These are phyloP conservation scores for Geosmithia putterillii DNA, from an alignment of 2,329 filamentous ascomycete genomes.

Conservation along the genomic window DNA sequence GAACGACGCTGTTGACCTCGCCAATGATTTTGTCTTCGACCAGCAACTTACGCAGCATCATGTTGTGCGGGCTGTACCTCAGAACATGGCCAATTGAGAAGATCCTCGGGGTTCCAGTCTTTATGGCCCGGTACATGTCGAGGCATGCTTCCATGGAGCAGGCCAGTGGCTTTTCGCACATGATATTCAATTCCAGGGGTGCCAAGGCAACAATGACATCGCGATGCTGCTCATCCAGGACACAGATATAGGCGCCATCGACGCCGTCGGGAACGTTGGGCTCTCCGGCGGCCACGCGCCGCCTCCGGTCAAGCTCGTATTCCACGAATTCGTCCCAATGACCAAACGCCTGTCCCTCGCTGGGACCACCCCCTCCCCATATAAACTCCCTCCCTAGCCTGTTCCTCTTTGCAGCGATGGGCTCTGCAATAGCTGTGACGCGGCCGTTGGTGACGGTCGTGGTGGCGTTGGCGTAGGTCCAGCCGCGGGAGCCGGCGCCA, in stretches of 20 bases:
- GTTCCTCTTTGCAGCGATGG: slow-evolving; percentile 62
- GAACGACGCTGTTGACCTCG: slow-evolving; percentile 73
- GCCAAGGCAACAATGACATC: slow-evolving; percentile 68
- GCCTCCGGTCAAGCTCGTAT: slow-evolving; percentile 55
- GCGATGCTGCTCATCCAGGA: slow-evolving; percentile 79
- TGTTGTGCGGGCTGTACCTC: slow-evolving; percentile 87
- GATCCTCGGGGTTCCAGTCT: slow-evolving; percentile 29
- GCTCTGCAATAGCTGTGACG: slow-evolving; percentile 72
- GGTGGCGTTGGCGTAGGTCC: slow-evolving; percentile 60
- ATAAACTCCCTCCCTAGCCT: slow-evolving; percentile 62
- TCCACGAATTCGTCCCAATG: slow-evolving; percentile 66
- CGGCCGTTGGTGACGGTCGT: slow-evolving; percentile 51
- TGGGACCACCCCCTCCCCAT: slow-evolving; percentile 42
- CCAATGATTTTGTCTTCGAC: slow-evolving; percentile 67
- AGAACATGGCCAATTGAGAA: slow-evolving; percentile 93
- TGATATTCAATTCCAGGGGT: slow-evolving; percentile 61
- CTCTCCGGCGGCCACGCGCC: slow-evolving; percentile 35
- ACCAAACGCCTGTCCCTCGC: slow-evolving; percentile 55
- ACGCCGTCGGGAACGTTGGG: slow-evolving; percentile 36
- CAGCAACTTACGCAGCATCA: slow-evolving; percentile 67
- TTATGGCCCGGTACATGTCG: slow-evolving; percentile 52
- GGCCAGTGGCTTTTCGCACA: slow-evolving; percentile 91
- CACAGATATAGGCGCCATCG: slow-evolving; percentile 52
- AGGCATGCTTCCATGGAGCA: slow-evolving; percentile 70
- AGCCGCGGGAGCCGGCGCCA: slow-evolving; percentile 70